phyloP scores from a whole-genome alignment of 495 filamentous ascomycete genomes.

The Hypoxylon crocopeplum region DNA sequence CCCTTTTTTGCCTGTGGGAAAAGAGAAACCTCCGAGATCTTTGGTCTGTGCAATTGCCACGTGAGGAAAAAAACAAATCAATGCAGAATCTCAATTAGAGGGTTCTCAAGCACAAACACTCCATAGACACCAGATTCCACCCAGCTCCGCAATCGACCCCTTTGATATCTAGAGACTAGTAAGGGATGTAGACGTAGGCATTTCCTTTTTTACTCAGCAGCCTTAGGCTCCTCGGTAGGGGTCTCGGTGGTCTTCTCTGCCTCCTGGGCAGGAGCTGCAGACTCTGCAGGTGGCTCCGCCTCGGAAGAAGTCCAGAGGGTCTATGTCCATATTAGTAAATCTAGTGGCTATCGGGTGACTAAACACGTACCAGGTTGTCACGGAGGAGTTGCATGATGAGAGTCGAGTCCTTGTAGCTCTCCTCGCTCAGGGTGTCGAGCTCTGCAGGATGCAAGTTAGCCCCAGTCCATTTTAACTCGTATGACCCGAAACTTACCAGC shows the following conservation, averaged over 20 bases:
- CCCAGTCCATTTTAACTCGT: neutral
- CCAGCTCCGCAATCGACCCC: conserved; percentile 40
- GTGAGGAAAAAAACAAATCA: conserved; percentile 48
- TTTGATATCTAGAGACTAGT: conserved; percentile 41
- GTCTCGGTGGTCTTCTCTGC: conserved; percentile 52
- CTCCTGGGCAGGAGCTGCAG: conserved; percentile 69
- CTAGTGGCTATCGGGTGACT: neutral
- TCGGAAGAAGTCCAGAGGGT: conserved; percentile 99
- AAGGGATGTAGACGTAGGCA: conserved; percentile 38
- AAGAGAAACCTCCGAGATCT: conserved; percentile 47
- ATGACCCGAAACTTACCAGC: conserved; percentile 68
- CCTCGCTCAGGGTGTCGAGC: conserved; percentile 97
- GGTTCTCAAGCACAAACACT: conserved; percentile 57
- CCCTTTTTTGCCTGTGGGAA: conserved; percentile 48
- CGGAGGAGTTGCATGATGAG: conserved; percentile 99
- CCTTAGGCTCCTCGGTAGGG: conserved; percentile 59
- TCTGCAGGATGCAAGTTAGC: conserved; percentile 61
- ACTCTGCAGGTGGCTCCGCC: conserved; percentile 77
- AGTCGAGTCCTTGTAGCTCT: conserved; percentile 99
- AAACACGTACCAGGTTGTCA: conserved; percentile 87
- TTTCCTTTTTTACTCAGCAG: conserved; percentile 58
- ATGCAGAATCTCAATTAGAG: conserved; percentile 55
- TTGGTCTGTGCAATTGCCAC: conserved; percentile 54
- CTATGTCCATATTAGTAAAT: conserved; percentile 54
- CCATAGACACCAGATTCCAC: conserved; percentile 60